These are phyloP conservation scores for Chlorella sp. DNA, from an alignment of 139 green algal species.

Conservation along the genomic window DNA sequence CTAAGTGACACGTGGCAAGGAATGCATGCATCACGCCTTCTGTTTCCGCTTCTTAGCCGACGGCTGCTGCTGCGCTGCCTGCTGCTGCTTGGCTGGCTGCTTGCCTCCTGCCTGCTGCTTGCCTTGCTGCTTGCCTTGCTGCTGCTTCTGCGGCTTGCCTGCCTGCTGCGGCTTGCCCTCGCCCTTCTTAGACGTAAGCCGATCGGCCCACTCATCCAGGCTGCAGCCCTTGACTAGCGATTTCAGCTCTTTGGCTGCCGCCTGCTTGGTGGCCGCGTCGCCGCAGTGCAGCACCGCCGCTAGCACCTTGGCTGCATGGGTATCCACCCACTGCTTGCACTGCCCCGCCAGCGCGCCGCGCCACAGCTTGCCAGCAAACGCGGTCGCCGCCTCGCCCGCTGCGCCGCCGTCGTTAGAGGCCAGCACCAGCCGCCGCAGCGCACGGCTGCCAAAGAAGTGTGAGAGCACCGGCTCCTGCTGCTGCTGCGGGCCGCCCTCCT, in stretches of 20 bases:
- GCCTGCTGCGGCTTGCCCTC: neutral
- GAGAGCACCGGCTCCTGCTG: slow-evolving; percentile 46
- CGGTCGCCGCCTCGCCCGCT: slow-evolving; percentile 5
- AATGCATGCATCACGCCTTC: neutral
- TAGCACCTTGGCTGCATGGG: slow-evolving; percentile 80
- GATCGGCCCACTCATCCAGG: slow-evolving; percentile 45
- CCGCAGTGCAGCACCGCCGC: slow-evolving; percentile 66
- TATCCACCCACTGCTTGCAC: slow-evolving; percentile 59
- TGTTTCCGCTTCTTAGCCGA: neutral
- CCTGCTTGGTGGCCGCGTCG: slow-evolving; percentile 30
- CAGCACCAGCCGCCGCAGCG: slow-evolving; percentile 68
- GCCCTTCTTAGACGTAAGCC: neutral
- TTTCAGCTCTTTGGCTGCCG: slow-evolving; percentile 54
- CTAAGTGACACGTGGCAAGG: no score
- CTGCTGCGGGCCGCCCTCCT: neutral
- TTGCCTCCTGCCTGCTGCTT: neutral
- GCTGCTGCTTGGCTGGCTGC: neutral
- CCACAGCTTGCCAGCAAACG: slow-evolving; percentile 61
- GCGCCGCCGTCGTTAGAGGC: slow-evolving; percentile 33
- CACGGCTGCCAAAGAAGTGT: slow-evolving; percentile 67
- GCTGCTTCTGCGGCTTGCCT: neutral
- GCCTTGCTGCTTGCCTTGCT: neutral
- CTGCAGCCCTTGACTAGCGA: slow-evolving; percentile 34
- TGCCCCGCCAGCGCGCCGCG: slow-evolving; percentile 44
- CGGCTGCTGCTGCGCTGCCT: neutral